phyloP scores from a whole-genome alignment of 2,329 filamentous ascomycete genomes.

The Magnaporthiopsis incrustans region DNA sequence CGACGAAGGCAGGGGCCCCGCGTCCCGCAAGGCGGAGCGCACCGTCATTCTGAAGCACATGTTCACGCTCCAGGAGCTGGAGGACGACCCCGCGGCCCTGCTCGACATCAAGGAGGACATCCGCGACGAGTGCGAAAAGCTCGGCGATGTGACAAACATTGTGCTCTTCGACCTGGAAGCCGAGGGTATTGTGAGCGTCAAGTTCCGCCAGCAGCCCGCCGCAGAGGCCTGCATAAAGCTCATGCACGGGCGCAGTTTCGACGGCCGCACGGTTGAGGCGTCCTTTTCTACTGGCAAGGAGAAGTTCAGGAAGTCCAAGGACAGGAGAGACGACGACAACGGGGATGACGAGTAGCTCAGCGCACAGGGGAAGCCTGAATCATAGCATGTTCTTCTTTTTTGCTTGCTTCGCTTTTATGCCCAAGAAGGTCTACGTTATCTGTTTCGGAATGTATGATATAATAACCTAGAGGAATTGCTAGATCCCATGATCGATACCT shows the following conservation, averaged over 20 bases:
- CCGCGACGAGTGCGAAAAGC: slow-evolving; percentile 77
- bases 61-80: slow-evolving; percentile 80
- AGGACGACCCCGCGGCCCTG: slow-evolving; percentile 74
- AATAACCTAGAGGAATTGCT: not conserved
- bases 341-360: slow-evolving; percentile 5
- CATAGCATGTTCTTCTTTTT: not conserved
- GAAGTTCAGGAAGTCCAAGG: slow-evolving; percentile 36
- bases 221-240: slow-evolving; percentile 64
- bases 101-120: slow-evolving; percentile 94
- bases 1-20: slow-evolving; percentile 21
- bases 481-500: not conserved
- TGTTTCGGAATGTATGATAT: not conserved
- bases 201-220: slow-evolving; percentile 64
- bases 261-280: slow-evolving; percentile 62
- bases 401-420: not conserved
- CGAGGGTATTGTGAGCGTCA: slow-evolving; percentile 77
- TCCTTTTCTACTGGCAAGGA: slow-evolving; percentile 64
- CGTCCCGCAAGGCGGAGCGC: slow-evolving; percentile 58
- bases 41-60: slow-evolving; percentile 79
- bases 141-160: slow-evolving; percentile 84
- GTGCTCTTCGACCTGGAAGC: slow-evolving; percentile 81
- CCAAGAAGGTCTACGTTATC: not conserved
- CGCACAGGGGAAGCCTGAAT: not conserved
- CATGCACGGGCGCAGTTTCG: slow-evolving; percentile 78
- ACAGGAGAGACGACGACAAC: slow-evolving; percentile 14